These are phyloP conservation scores for Vigna reflexopilosa DNA, from an alignment of 306 rosid genomes.

Conservation along the genomic window DNA sequence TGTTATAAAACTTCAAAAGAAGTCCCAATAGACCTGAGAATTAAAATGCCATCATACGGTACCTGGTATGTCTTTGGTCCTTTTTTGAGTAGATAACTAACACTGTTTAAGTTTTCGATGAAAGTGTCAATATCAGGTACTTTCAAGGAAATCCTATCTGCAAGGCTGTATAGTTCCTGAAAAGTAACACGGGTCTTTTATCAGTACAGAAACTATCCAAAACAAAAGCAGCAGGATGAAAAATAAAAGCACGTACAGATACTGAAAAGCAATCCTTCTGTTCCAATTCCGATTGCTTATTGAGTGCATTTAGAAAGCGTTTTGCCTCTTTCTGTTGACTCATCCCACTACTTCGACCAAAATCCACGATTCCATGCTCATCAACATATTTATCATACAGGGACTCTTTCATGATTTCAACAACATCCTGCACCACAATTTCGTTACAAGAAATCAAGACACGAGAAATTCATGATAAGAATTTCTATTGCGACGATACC, in stretches of 20 bases:
- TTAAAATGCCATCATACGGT: constrained; percentile 24
- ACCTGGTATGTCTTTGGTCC: constrained; percentile 96
- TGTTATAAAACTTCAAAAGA: not conserved
- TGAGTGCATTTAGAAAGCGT: constrained; percentile 88
- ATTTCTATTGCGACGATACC: not conserved
- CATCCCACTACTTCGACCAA: constrained; percentile 98
- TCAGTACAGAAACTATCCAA: constrained; percentile 1
- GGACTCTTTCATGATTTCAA: constrained; percentile 98
- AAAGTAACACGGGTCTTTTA: constrained; percentile 37
- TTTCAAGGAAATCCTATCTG: constrained; percentile 77
- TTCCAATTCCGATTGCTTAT: constrained; percentile 86
- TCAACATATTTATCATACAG: constrained; percentile 89
- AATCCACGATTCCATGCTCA: constrained; percentile 90
- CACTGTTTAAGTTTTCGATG: constrained; percentile 81
- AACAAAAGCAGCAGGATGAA: constrained; percentile 11
- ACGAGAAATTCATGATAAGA: constrained; percentile 34
- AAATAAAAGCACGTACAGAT: constrained; percentile 58
- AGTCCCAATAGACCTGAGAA: not conserved
- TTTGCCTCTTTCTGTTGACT: constrained; percentile 98
- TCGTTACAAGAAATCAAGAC: constrained; percentile 37
- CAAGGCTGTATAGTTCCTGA: constrained; percentile 94
- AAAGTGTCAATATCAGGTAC: constrained; percentile 92
- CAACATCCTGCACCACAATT: constrained; percentile 77
- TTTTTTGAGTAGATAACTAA: constrained; percentile 85
- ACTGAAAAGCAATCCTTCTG: constrained; percentile 87